phyloP scores from a whole-genome alignment of 805 yeast genomes.

The Pichia scutulata region DNA sequence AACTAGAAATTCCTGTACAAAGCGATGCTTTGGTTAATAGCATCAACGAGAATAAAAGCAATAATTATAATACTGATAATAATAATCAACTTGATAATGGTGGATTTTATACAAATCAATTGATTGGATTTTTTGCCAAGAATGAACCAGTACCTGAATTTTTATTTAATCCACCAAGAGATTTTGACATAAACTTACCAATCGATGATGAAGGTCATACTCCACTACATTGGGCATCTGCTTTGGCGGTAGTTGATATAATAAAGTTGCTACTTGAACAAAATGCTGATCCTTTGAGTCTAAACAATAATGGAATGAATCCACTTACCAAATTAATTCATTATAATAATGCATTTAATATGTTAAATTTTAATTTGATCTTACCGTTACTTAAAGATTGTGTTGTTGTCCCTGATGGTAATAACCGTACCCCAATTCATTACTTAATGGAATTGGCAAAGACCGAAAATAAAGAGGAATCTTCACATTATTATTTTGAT shows the following conservation, averaged over 20 bases:
- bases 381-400: constrained; percentile 57
- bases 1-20: background rate
- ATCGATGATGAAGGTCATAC: constrained; percentile 80
- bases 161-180: constrained; percentile 49
- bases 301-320: constrained; percentile 55
- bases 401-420: constrained; percentile 61
- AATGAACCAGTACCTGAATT: constrained; percentile 34
- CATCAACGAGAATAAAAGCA: background rate
- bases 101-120: constrained; percentile 31
- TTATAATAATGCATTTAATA: constrained; percentile 66
- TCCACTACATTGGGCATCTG: constrained; percentile 79
- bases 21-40: background rate
- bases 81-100: background rate
- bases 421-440: constrained; percentile 68
- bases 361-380: constrained; percentile 49
- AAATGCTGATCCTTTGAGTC: constrained; percentile 52
- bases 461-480: constrained; percentile 36
- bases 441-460: constrained; percentile 49
- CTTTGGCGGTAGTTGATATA: constrained; percentile 61
- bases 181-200: constrained; percentile 56
- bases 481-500: constrained; percentile 47
- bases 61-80: background rate
- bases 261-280: constrained; percentile 48
- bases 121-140: constrained; percentile 47
- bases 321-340: constrained; percentile 61